phyloP scores from a whole-genome alignment of 2,329 filamentous ascomycete genomes.

The Fusarium odoratissimum region DNA sequence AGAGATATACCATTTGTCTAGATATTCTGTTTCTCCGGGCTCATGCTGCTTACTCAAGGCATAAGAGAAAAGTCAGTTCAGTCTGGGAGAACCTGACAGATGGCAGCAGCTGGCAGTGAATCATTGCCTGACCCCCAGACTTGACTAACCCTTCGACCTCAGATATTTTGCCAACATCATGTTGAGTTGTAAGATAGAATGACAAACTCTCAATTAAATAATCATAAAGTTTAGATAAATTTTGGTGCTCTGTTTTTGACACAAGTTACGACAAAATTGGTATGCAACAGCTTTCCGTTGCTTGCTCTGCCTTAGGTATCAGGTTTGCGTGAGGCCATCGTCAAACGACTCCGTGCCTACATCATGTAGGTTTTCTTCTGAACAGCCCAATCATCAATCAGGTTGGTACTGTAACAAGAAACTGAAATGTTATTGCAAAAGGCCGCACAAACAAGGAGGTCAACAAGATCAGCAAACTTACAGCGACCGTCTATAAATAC shows the following conservation, averaged over 20 bases:
- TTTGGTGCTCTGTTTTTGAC: background rate
- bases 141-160: background rate
- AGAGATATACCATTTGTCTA: background rate
- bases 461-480: background rate
- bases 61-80: background rate
- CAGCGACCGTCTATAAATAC: background rate
- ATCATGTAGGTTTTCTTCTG: too few species aligned
- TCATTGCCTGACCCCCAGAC: background rate
- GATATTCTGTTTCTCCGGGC: too few species aligned
- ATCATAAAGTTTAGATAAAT: rapidly evolving
- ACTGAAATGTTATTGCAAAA: background rate
- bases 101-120: background rate
- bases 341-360: background rate
- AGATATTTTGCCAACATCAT: background rate
- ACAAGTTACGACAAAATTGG: background rate
- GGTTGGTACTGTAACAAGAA: background rate
- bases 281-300: too few species aligned
- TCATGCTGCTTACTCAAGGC: rapidly evolving
- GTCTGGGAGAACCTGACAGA: background rate
- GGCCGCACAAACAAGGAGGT: too few species aligned
- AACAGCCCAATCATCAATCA: rapidly evolving
- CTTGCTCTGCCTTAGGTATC: background rate
- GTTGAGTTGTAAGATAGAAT: too few species aligned
- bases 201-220: too few species aligned
- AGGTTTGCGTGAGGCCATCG: background rate